phyloP scores from a whole-genome alignment of 805 yeast species.

The Lipomyces sp. region DNA sequence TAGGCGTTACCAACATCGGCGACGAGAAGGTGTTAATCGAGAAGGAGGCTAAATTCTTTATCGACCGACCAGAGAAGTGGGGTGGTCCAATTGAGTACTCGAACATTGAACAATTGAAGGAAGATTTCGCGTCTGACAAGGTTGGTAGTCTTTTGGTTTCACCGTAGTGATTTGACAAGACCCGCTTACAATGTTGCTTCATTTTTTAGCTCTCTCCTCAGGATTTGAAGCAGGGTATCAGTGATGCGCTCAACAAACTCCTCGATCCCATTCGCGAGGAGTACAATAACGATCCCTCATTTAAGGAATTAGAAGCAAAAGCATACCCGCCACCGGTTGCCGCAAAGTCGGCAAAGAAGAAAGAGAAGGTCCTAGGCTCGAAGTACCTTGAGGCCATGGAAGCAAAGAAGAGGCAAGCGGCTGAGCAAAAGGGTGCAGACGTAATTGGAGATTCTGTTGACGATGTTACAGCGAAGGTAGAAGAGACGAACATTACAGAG shows the following conservation, averaged over 20 bases:
- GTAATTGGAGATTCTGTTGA: slow-evolving; percentile 20
- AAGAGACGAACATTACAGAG: slow-evolving; percentile 3
- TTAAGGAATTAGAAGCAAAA: slow-evolving; percentile 69
- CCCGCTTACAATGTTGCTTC: neutral
- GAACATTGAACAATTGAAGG: slow-evolving; percentile 68
- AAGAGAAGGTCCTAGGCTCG: slow-evolving; percentile 81
- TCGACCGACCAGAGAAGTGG: slow-evolving; percentile 93
- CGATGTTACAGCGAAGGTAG: neutral
- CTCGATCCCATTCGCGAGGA: slow-evolving; percentile 84
- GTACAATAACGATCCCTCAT: slow-evolving; percentile 64
- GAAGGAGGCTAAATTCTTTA: slow-evolving; percentile 62
- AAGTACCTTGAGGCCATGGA: slow-evolving; percentile 68
- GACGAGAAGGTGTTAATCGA: slow-evolving; percentile 40
- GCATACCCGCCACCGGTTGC: slow-evolving; percentile 83
- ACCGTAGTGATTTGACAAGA: neutral
- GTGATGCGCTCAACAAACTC: slow-evolving; percentile 78
- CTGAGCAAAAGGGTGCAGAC: slow-evolving; percentile 23
- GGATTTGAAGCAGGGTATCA: slow-evolving; percentile 90
- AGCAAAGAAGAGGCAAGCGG: slow-evolving; percentile 25
- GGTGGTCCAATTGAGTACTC: slow-evolving; percentile 87
- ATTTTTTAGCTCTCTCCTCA: slow-evolving; percentile 69
- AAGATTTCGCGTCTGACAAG: slow-evolving; percentile 71
- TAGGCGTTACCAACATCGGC: slow-evolving; percentile 38
- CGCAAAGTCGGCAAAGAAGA: slow-evolving; percentile 71
- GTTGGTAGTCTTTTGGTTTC: neutral